Evolutionary conservation across 2,329 filamentous ascomycete genomes (phyloP), one percentile per base, ranked within the genome.

Genomic region (Fusarium sp.): DNA sequence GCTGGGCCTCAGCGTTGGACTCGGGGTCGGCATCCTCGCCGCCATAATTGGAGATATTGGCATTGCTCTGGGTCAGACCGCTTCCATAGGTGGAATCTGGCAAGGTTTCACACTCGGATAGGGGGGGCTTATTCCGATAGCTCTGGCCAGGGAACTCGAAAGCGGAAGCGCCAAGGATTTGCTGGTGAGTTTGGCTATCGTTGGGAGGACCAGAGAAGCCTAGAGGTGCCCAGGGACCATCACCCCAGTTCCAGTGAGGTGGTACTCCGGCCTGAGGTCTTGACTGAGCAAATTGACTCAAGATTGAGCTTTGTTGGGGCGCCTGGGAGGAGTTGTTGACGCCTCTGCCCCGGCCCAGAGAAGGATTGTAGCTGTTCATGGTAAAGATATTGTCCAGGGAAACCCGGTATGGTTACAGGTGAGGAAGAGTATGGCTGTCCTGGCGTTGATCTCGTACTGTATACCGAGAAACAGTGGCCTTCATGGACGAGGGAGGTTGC

Each of bases 71-170:
- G 27, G 83, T 83, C 6, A 83, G 72, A 24, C 77, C 75, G 65
- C 82, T 83, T 60, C 85, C 85, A 71, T 88, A 89, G 24, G 85
- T 86, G 13, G 87, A 88, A 73, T 88, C 87, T 11, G 82, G 76
- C 50, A 80, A 61, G 5, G 83, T 85, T 56, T 82, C 82, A 68
- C 82, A 83, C 54, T 86, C 85, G 7, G 85, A 87, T 9, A 82
- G 75, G 13, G 67, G 68, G 13, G 67, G 68, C 6, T 73, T 72
- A 66, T 64, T 80, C 48, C 79, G 72, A 35, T 78, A 82, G 27
- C 69, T 70, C 33, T 75, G 71, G 59, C 77, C 80, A 9, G 67
- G 64, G 18, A 63, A 45, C 22, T 74, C 65, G 24, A 73, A 79
- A 45, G 41, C 52, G 37, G 64, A 63, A n/a, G 70, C 64, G 22